phyloP scores from a whole-genome alignment of 345 rosid species.

The Acer yangbiense region DNA sequence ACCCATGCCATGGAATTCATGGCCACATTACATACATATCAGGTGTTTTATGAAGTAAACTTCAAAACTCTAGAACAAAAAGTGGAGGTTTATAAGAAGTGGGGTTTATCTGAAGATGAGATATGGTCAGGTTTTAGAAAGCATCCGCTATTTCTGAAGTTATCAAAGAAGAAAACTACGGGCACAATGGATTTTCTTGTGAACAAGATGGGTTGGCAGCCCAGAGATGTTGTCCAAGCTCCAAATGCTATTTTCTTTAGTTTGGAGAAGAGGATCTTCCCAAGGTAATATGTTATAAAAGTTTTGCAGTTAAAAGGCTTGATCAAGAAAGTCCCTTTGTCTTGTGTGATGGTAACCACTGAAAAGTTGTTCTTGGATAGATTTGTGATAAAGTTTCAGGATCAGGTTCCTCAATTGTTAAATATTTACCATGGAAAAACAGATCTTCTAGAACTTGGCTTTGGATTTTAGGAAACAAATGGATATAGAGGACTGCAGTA shows the following conservation, averaged over 20 bases:
- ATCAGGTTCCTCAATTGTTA: slow-evolving; percentile 10
- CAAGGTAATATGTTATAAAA: slow-evolving; percentile 30
- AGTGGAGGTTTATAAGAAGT: slow-evolving; percentile 12
- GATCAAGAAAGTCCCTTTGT: not conserved
- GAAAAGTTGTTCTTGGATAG: not conserved
- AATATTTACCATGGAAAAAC: slow-evolving; percentile 4
- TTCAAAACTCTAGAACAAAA: slow-evolving; percentile 21
- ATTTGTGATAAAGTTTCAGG: slow-evolving; percentile 14
- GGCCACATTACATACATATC: no score
- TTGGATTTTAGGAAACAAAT: not conserved
- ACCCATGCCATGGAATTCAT: no score
- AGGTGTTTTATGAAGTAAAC: not conserved
- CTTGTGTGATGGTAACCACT: not conserved
- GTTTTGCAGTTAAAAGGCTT: slow-evolving; percentile 24
- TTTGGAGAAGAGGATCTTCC: slow-evolving; percentile 35
- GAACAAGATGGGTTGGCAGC: slow-evolving; percentile 26
- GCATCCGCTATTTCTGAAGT: slow-evolving; percentile 19
- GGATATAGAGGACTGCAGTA: no score
- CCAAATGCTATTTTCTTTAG: slow-evolving; percentile 22
- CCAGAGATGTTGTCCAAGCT: slow-evolving; percentile 13
- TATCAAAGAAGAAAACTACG: slow-evolving; percentile 31
- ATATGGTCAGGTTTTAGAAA: slow-evolving; percentile 31
- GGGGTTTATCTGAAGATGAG: slow-evolving; percentile 34
- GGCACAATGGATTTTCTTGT: slow-evolving; percentile 20
- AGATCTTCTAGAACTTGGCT: not conserved